phyloP scores from a whole-genome alignment of 441 rosid species.

The Sinapis alba region DNA sequence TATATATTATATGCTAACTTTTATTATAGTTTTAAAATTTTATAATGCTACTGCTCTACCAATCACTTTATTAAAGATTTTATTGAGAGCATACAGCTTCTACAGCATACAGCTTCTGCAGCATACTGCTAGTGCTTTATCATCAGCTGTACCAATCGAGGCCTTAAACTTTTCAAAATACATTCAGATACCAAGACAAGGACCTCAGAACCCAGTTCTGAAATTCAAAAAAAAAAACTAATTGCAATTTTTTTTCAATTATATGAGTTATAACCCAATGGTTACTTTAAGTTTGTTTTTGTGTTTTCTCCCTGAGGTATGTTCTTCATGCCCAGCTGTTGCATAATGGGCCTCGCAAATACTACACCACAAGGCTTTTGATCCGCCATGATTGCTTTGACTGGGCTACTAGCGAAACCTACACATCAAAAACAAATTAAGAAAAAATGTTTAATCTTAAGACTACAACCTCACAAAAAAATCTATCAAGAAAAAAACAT shows the following conservation, averaged over 20 bases:
- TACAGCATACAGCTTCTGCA: no score
- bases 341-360: neutral
- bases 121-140: no score
- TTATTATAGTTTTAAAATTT: no score
- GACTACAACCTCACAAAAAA: neutral
- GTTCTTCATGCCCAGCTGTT: neutral
- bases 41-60: no score
- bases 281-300: neutral
- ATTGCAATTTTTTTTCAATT: neutral
- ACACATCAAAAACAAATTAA: neutral
- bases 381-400: neutral
- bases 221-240: neutral
- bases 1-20: no score
- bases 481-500: neutral
- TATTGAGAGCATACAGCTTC: no score
- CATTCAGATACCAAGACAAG: neutral
- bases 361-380: neutral
- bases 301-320: constrained; percentile 5
- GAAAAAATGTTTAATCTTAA: neutral
- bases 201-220: neutral
- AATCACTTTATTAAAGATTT: no score
- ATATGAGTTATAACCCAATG: neutral
- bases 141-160: no score
- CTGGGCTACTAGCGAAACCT: neutral
- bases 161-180: neutral